Base-by-base conservation (phyloP, 768 basidiomycete species). In the Gymnopilus junonius region DNA sequence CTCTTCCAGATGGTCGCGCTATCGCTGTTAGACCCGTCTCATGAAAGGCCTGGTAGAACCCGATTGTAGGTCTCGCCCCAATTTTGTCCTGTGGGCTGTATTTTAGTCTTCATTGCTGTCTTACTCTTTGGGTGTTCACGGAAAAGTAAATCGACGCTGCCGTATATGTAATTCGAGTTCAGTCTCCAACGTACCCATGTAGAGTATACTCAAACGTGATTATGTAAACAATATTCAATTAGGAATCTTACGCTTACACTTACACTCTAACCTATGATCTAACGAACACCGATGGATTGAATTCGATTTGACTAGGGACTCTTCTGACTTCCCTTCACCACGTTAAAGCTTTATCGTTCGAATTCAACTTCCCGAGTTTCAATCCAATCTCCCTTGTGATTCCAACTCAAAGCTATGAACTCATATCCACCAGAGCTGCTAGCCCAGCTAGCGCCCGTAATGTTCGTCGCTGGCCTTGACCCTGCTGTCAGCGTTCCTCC, bases 381-480 rank as follows among this genome's bases (percentile, higher is more conserved):
- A 51, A 4, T 31, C 27, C 7, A 20, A n/a, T 42, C 40, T 42
- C n/a, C 8, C 15, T 20, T 51, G 14, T 32, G 11, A 20, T 3
- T 15, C 8, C 6, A 20, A 7, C 17, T 42, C 40, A 6, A 48
- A 58, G 37, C 31, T 8, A 96, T 97, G 96, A 96, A 96, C 76
- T 92, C 93, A 32, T 97, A 97, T 80, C 96, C 95, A 20, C 80
- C 86, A 62, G 95, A 98, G 80, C 82, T 98, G 65, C 81, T 97
- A 67, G 82, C 85, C n/a, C 95, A 97, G 74, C 85, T 94, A 43
- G 89, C 87, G 20, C 97, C 97, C 14, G 88, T 99, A 39, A 93
- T 99, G 92, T 97, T 97, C 73, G 92, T 95, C 20, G 94, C 94
- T 25, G 96, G 96, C 2, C 85, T 97, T 46, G 88, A 88, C 40